Conservation (phyloP, 306 rosid genomes). For the Sesbania bispinosa region DNA sequence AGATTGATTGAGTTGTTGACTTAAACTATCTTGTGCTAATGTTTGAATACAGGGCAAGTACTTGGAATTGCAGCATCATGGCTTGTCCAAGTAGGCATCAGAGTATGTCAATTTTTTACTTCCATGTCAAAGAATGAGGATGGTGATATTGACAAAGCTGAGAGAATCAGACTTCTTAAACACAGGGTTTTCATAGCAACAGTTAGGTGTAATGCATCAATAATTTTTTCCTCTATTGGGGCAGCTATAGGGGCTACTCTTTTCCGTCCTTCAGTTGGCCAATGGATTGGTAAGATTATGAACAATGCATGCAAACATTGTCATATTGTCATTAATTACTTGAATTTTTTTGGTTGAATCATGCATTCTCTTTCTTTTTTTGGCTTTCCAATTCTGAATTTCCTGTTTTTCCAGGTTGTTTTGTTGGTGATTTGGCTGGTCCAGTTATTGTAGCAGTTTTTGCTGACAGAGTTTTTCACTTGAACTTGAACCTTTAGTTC, state of each 20-base stretch:
- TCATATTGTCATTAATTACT: not conserved
- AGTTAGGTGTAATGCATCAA: slow-evolving; percentile 58
- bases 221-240: slow-evolving; percentile 76
- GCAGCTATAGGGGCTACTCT: slow-evolving; percentile 76
- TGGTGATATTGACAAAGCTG: slow-evolving; percentile 31
- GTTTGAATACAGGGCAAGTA: slow-evolving; percentile 46
- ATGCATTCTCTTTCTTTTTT: not conserved
- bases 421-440: slow-evolving; percentile 74
- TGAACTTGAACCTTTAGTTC: slow-evolving; percentile 41
- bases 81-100: slow-evolving; percentile 72
- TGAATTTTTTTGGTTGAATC: not conserved
- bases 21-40: slow-evolving; percentile 21
- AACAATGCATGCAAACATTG: not conserved
- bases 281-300: slow-evolving; percentile 70
- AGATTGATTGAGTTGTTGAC: slow-evolving; percentile 12
- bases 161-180: slow-evolving; percentile 35
- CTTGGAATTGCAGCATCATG: slow-evolving; percentile 84
- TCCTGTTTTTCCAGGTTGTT: slow-evolving; percentile 59
- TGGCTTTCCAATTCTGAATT: not conserved
- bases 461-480: slow-evolving; percentile 33
- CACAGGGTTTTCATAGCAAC: slow-evolving; percentile 51
- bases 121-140: slow-evolving; percentile 30
- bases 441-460: slow-evolving; percentile 54
- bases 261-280: slow-evolving; percentile 65
- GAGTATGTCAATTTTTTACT: slow-evolving; percentile 42